Evolutionary conservation across 1,284 basidiomycete genomes (phyloP).

Genomic region (Fistulina hepatica): DNA sequence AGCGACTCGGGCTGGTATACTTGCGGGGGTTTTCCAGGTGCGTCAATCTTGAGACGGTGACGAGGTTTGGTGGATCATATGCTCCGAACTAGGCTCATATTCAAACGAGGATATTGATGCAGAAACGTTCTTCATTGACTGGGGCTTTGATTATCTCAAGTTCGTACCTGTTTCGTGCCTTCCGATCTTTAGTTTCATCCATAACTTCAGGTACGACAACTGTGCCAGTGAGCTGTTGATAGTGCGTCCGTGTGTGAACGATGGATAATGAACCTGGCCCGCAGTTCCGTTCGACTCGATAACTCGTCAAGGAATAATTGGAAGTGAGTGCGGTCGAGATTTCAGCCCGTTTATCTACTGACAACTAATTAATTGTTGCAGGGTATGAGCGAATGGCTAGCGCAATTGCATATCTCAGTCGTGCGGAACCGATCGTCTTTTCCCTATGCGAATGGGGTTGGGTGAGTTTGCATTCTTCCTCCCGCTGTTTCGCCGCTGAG

Average conservation of each 20-base stretch:
- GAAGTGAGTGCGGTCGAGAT: no score
- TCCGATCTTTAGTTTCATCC: slow-evolving; percentile 2
- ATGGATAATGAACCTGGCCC: no score
- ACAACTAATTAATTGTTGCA: no score
- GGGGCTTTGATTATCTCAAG: slow-evolving; percentile 54
- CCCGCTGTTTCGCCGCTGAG: no score
- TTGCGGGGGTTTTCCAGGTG: slow-evolving; percentile 38
- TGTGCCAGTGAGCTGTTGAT: slow-evolving; percentile 31
- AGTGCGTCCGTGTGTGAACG: background rate
- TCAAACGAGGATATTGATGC: slow-evolving; percentile 27
- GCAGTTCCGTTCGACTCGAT: slow-evolving; percentile 43
- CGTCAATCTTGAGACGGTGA: slow-evolving; percentile 37
- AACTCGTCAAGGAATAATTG: slow-evolving; percentile 41
- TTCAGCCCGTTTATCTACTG: no score
- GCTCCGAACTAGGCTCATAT: background rate
- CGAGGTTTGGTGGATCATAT: slow-evolving; percentile 19
- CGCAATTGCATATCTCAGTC: slow-evolving; percentile 34
- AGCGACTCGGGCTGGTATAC: slow-evolving; percentile 44
- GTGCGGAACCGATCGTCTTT: slow-evolving; percentile 36
- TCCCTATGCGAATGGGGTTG: slow-evolving; percentile 51
- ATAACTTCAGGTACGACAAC: slow-evolving; percentile 38
- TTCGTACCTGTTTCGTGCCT: slow-evolving; percentile 19
- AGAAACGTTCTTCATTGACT: slow-evolving; percentile 36
- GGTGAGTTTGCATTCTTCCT: no score
- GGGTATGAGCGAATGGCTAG: slow-evolving; percentile 43